Percentiles rank a stretch among this genome's conserved stretches.
Conservation (phyloP, 2,329 filamentous ascomycete species). For the Chaetothyriales sp. region DNA sequence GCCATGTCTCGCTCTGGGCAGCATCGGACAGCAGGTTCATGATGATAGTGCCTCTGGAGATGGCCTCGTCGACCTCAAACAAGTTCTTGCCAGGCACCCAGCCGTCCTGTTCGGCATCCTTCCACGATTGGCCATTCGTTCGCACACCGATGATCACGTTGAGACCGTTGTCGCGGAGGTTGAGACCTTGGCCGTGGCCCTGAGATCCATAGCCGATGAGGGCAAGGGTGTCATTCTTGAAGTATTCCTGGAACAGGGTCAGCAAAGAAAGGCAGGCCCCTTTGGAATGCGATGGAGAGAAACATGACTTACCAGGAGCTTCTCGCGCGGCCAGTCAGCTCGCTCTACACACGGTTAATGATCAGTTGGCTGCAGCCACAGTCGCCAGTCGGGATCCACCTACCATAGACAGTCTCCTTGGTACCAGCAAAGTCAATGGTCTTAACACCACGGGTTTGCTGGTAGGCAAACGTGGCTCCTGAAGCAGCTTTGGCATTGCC, state of each 20-base stretch:
- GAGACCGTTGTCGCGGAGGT: constrained; percentile 98
- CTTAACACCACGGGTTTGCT: constrained; percentile 78
- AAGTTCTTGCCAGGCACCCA: constrained; percentile 98
- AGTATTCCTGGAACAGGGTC: constrained; percentile 59
- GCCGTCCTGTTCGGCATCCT: constrained; percentile 90
- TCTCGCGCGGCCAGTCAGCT: constrained; percentile 95
- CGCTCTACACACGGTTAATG: constrained; percentile 51
- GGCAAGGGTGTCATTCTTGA: constrained; percentile 98
- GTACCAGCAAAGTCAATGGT: constrained; percentile 95
- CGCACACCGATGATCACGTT: constrained; percentile 98
- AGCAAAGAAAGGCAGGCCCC: no score
- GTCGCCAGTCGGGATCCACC: constrained; percentile 18
- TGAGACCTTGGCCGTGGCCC: constrained; percentile 97
- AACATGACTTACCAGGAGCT: constrained; percentile 65
- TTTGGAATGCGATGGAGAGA: constrained; percentile 8
- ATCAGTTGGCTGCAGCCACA: constrained; percentile 9
- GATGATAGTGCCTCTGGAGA: constrained; percentile 80
- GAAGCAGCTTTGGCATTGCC: constrained; percentile 27
- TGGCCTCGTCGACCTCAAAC: constrained; percentile 95
- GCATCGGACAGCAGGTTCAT: constrained; percentile 99
- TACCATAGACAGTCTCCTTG: constrained; percentile 90
- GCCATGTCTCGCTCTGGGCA: constrained; percentile 98
- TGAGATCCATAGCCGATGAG: constrained; percentile 98
- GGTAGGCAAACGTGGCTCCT: constrained; percentile 36
- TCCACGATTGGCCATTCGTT: constrained; percentile 96